Percentiles rank a stretch among this genome's conserved stretches.
Evolutionary conservation across 2,329 filamentous ascomycete genomes (phyloP).

Genomic region (Aspergillus sp.): DNA sequence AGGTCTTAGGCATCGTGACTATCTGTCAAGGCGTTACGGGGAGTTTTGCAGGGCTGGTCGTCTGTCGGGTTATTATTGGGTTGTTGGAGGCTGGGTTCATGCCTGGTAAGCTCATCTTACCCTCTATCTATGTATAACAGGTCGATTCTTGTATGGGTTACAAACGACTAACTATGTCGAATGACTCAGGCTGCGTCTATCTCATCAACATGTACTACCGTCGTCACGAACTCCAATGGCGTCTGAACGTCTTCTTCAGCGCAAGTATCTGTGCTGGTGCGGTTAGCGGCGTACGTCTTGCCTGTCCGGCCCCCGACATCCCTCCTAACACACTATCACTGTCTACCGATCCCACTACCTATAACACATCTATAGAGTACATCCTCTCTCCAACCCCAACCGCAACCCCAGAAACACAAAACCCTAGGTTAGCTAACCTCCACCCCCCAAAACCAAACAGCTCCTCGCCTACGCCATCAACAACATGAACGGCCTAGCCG

Average conservation of each 20-base stretch:
- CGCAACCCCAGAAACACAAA: too few relatives aligned
- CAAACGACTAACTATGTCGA: too few relatives aligned
- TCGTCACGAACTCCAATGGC: constrained; percentile 41
- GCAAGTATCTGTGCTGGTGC: constrained; percentile 41
- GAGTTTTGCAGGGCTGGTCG: constrained; percentile 41
- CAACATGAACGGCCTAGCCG: constrained; percentile 41
- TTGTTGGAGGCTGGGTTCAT: constrained; percentile 41
- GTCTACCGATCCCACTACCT: background rate
- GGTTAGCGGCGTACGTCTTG: constrained; percentile 34
- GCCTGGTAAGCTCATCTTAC: constrained; percentile 23
- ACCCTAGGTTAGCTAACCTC: too few relatives aligned
- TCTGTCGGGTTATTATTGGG: constrained; percentile 37
- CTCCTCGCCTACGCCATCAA: constrained; percentile 45
- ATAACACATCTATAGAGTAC: too few relatives aligned
- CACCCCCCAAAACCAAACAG: constrained; percentile 7
- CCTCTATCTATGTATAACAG: background rate
- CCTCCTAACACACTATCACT: too few relatives aligned
- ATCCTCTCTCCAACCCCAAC: too few relatives aligned
- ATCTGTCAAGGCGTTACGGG: constrained; percentile 44
- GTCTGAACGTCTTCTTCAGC: constrained; percentile 36
- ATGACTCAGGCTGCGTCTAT: constrained; percentile 35
- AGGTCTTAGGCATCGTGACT: constrained; percentile 37
- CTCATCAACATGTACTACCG: constrained; percentile 40
- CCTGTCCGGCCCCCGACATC: too few relatives aligned
- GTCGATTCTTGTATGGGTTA: background rate